Evolutionary conservation across 768 basidiomycete genomes (phyloP), one percentile per base, ranked within the genome.

Genomic region (Phanerochaete carnosa): DNA sequence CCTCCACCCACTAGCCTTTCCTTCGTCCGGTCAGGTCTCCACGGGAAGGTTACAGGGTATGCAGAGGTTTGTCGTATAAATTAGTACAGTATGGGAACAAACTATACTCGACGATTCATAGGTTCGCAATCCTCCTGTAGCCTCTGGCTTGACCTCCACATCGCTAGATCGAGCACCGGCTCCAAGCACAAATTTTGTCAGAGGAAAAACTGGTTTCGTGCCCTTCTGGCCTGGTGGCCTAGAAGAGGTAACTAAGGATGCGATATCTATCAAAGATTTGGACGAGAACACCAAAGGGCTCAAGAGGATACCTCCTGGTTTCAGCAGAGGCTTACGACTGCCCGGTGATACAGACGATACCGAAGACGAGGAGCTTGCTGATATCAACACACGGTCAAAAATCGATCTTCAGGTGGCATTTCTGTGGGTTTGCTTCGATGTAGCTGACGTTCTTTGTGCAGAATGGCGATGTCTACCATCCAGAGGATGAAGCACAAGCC

Each of bases 171-270:
- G 96, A 53, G 90, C 92, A 2, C 95, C 95, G 8, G 93, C 87
- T 15, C 83, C 89, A 0, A 81, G 80, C 59, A 81, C 84, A 57
- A 88, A 84, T 58, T 98, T 98, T 73, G 95, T 98, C 22, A 80
- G 95, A 59, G 97, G 97, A 47, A 97, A 96, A 74, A 90, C 94
- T 23, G 90, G 90, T 46, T 86, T 95, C 74, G 85, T 95, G 9
- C 97, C 97, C 1, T 98, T 98, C 74, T 83, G 87, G 76, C 97
- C 97, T 6, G 97, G 97, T 49, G 97, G 97, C 2, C 77, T 98
- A 11, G 94, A 93, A 45, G 87, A 88, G 64, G 76, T 79, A 19
- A 64, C 71, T 45, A 62, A 67, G 52, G 66, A 67, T 22, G 37
- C 62, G 6, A 30, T 46, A 2, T 59, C 64, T 2, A 67, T 81